These are phyloP conservation scores for Aspergillus coremiiformis DNA, from an alignment of 495 filamentous ascomycete species.

Conservation along the genomic window DNA sequence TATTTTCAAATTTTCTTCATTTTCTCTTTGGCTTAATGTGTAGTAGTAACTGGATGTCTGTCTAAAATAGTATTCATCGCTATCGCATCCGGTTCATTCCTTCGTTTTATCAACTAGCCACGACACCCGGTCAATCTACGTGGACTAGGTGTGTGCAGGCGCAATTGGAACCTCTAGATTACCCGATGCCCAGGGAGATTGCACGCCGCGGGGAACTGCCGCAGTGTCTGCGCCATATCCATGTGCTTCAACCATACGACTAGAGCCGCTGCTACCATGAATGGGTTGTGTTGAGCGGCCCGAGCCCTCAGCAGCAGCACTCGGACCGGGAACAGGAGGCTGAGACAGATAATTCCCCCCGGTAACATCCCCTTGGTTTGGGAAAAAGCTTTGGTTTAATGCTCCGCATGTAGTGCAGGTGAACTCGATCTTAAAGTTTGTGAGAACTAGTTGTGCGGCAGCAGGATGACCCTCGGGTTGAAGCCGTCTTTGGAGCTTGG, in stretches of 20 bases:
- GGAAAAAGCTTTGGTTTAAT: slow-evolving; percentile 40
- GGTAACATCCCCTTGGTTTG: slow-evolving; percentile 37
- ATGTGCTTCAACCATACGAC: slow-evolving; percentile 37
- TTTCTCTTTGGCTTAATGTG: not conserved
- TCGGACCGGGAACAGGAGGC: slow-evolving; percentile 20
- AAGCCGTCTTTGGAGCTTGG: slow-evolving; percentile 22
- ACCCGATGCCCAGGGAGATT: slow-evolving; percentile 27
- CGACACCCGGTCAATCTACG: slow-evolving; percentile 1
- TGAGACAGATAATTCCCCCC: slow-evolving; percentile 26
- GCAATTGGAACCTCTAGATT: slow-evolving; percentile 29
- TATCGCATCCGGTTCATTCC: not conserved
- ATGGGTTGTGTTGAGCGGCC: slow-evolving; percentile 19
- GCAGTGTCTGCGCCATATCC: slow-evolving; percentile 12
- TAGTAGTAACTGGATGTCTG: not conserved
- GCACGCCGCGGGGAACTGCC: slow-evolving; percentile 24
- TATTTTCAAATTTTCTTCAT: not conserved
- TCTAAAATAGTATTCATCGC: not conserved
- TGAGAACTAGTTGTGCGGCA: slow-evolving; percentile 28
- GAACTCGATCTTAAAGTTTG: slow-evolving; percentile 43
- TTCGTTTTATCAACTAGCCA: not conserved
- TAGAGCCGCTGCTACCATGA: slow-evolving; percentile 23
- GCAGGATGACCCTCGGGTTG: slow-evolving; percentile 21
- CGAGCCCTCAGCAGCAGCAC: slow-evolving; percentile 13
- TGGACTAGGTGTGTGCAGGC: slow-evolving; percentile 14
- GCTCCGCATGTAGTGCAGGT: slow-evolving; percentile 39